Evolutionary conservation across 2,329 filamentous ascomycete species (phyloP), one percentile per base, ranked within the genome.

Genomic region (Nemania sp.): DNA sequence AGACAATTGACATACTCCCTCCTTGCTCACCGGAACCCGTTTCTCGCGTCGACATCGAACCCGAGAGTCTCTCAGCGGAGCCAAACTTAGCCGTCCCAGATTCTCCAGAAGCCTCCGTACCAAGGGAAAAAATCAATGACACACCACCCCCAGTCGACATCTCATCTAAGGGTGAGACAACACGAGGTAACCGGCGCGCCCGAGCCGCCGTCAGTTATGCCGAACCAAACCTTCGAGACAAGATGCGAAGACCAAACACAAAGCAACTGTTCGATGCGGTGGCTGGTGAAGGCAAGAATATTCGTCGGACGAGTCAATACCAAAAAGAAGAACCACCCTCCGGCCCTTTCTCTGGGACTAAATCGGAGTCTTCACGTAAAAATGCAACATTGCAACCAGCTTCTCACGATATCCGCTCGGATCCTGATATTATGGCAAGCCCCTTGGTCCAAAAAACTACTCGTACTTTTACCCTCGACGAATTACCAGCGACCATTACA

Each of bases 221-320:
- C 11, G 92, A 95, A 78, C 93, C 93, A 1, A 95, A 92, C 74
- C 83, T 96, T 49, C 87, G 91, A 69, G 91, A 90, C 76, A 96
- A 96, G 81, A 94, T 96, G 92, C 87, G 93, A 66, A 87, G 93
- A 67, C 92, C 93, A 24, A 92, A 71, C 56, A 71, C 90, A 1
- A 93, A 93, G 76, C 89, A 93, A 71, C 80, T 94, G 10, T 87
- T 91, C 41, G 92, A 94, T 77, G 92, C 92, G 1, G 92, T 95
- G 15, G 80, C 86, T 11, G 89, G 87, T n/a, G 87, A 91, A 72
- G 86, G 85, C 35, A 89, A 86, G 75, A 82, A 85, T 66, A 75
- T 78, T 66, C 84, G 82, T 57, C 79, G 82, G 62, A 80, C 78
- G 26, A 85, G 82, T 68, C 75, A 77, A 49, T 80, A 74, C 45